phyloP scores from a whole-genome alignment of 176 grass and related monocot species.

The Areca catechu region DNA sequence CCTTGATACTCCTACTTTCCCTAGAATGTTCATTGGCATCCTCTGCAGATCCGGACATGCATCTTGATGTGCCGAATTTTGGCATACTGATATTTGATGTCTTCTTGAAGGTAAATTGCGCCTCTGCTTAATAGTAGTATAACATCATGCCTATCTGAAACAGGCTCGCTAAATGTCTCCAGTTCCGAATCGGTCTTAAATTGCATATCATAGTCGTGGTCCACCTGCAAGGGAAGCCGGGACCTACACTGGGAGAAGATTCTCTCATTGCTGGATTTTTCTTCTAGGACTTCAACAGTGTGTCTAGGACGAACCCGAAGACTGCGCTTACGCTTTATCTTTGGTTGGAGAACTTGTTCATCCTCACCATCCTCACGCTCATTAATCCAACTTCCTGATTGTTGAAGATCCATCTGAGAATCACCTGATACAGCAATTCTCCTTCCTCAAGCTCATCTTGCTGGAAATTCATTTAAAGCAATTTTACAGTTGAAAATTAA shows the following conservation, averaged over 20 bases:
- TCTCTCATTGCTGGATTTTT: conserved; percentile 49
- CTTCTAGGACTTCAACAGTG: conserved; percentile 54
- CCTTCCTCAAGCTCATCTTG: conserved; percentile 90
- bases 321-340: conserved; percentile 90
- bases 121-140: conserved; percentile 45
- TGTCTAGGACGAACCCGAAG: conserved; percentile 74
- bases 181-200: conserved; percentile 33
- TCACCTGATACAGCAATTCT: conserved; percentile 93
- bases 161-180: conserved; percentile 32
- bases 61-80: conserved; percentile 39
- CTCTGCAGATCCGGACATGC: conserved; percentile 54
- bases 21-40: conserved; percentile 45
- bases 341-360: conserved; percentile 80
- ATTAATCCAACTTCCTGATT: conserved; percentile 68
- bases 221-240: conserved; percentile 30
- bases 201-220: conserved; percentile 40
- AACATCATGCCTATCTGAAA: conserved; percentile 28
- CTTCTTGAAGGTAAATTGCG: conserved; percentile 54
- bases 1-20: conserved; percentile 60
- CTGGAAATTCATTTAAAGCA: conserved; percentile 35
- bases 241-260: conserved; percentile 34
- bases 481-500: no score
- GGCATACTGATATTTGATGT: conserved; percentile 34
- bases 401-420: conserved; percentile 78
- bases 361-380: conserved; percentile 78